Base-by-base conservation (phyloP, 345 rosid species). In the Populus simonii region DNA sequence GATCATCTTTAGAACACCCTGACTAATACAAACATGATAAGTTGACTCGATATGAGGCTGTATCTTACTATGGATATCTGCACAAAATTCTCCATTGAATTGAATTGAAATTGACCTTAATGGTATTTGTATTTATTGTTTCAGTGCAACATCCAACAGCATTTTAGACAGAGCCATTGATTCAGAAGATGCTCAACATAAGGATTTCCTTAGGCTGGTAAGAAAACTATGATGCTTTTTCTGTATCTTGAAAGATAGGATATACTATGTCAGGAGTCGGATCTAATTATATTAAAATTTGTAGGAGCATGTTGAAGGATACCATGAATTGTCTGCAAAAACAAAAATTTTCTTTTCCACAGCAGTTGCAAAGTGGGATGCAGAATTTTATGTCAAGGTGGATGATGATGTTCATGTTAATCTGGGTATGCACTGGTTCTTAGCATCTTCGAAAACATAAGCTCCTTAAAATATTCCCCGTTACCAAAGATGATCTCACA, bases 351-450 rank as follows among this genome's bases (percentile, higher is more conserved):
- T 90, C 89, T 91, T 96, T 83, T 82, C 96, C 35, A 91, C 97
- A 31, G 98, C 97, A 5, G 97, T 96, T 82, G 93, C 97, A 29
- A 89, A 79, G 77, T 96, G 99, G 99, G 96, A 96, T 86, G 95
- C 98, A 47, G 97, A 94, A 74, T 96, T 80, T 81, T 96, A 94
- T 81, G 80, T 96, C 89, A 92, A 96, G 80, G 96, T 94, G 84
- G 99, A 96, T 84, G 99, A 96, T 85, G 99, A 96, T 86, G 98
- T 94, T 79, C 99, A 96, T 61, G 99, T 96, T 62, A 96, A 96
- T 87, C 90, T 96, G 76, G 99, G 99, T 92, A 86, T 55, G 81
- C 68, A 85, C 59, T 45, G 69, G 17, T 35, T 69, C 69, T 59
- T 23, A 7, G 67, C 5, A 66, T 62, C 74, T 53, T 33, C 69